Conservation (phyloP, 768 basidiomycete genomes). For the Rhizopogon vesiculosus region DNA sequence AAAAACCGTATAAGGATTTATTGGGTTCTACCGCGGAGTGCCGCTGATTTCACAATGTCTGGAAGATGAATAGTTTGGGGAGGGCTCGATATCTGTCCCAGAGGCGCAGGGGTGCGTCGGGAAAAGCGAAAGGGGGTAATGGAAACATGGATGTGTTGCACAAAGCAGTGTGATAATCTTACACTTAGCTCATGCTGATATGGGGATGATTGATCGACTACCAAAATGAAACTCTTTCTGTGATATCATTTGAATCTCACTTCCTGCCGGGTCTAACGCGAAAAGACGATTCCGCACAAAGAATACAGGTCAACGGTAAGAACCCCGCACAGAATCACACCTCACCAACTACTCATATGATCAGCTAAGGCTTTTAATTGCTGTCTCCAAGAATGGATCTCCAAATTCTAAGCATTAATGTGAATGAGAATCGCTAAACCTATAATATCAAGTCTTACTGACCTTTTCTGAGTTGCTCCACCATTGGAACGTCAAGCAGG, state of each 20-base stretch:
- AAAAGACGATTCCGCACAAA: background rate
- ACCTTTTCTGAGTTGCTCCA: slow-evolving; percentile 56
- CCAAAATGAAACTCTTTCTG: background rate
- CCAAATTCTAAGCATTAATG: background rate
- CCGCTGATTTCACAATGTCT: background rate
- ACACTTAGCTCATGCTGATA: background rate
- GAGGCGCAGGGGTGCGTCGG: background rate
- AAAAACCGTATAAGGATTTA: no score
- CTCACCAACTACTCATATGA: slow-evolving; percentile 7
- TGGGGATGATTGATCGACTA: background rate
- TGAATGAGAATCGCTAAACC: background rate
- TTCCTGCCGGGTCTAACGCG: background rate
- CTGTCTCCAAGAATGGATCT: slow-evolving; percentile 46
- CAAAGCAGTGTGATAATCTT: background rate
- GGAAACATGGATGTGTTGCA: background rate
- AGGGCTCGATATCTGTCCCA: background rate
- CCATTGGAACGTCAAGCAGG: slow-evolving; percentile 42
- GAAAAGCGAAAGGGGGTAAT: background rate
- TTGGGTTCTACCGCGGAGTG: background rate
- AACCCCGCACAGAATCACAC: background rate
- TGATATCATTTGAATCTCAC: background rate
- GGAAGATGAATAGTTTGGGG: background rate
- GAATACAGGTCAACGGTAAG: background rate
- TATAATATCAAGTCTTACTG: slow-evolving; percentile 5
- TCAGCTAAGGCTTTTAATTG: slow-evolving; percentile 23